Evolutionary conservation across 495 filamentous ascomycete species (phyloP).

Genomic region (Penicillium manginii): DNA sequence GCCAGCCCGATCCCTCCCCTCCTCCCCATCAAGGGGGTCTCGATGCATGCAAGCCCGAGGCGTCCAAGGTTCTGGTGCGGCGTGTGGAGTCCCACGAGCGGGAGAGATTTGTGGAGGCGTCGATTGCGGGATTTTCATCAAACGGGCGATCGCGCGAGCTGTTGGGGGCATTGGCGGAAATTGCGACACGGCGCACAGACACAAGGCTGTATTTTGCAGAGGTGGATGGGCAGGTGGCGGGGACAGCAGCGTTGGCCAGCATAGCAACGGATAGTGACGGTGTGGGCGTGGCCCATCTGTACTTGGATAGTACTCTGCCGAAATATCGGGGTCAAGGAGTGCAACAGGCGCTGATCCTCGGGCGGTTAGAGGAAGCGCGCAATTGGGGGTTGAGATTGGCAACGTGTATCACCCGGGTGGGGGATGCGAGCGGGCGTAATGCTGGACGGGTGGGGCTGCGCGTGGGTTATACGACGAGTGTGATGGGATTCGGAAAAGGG

Average conservation of each 20-base stretch:
- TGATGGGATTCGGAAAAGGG: not conserved
- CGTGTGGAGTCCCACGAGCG: conserved; percentile 6
- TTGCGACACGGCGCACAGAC: conserved; percentile 15
- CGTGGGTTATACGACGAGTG: conserved; percentile 11
- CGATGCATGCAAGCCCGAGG: not conserved
- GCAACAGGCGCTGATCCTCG: conserved; percentile 16
- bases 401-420: conserved; percentile 15
- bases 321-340: conserved; percentile 19
- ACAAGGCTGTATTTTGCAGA: conserved; percentile 13
- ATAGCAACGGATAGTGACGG: conserved; percentile 5
- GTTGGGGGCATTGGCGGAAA: conserved; percentile 12
- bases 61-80: not conserved
- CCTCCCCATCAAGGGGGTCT: not conserved
- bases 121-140: conserved; percentile 17
- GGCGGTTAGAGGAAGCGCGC: conserved; percentile 11
- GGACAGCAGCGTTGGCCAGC: conserved; percentile 18
- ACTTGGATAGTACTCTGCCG: conserved; percentile 16
- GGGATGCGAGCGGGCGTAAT: conserved; percentile 20
- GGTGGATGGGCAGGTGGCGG: conserved; percentile 12
- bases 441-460: conserved; percentile 15
- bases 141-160: conserved; percentile 17
- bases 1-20: not conserved
- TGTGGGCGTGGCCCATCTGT: conserved; percentile 15
- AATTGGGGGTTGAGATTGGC: conserved; percentile 6
- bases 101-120: conserved; percentile 15